Evolutionary conservation across 345 rosid genomes (phyloP).

Genomic region (Hypericum androsaemum): DNA sequence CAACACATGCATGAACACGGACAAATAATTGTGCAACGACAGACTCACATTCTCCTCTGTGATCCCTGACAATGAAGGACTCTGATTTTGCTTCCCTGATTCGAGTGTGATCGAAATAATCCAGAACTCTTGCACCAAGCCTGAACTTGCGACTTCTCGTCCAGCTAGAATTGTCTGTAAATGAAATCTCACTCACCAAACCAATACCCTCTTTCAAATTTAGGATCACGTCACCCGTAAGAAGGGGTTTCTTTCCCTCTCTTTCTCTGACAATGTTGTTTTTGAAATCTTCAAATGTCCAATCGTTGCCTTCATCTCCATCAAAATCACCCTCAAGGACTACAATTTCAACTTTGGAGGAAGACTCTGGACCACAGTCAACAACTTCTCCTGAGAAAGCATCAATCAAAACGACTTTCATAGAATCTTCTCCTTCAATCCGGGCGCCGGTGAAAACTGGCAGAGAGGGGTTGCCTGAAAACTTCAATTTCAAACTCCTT

Average conservation of each 20-base stretch:
- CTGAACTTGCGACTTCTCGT: conserved; percentile 96
- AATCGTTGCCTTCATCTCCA: conserved; percentile 47
- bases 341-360: conserved; percentile 70
- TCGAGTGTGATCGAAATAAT: conserved; percentile 46
- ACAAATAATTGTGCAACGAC: conserved; percentile 1
- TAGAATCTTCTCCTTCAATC: conserved; percentile 71
- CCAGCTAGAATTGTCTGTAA: conserved; percentile 99
- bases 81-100: conserved; percentile 74
- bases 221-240: conserved; percentile 60
- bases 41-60: conserved; percentile 93
- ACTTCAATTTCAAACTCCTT: conserved; percentile 61
- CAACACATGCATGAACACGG: neutral
- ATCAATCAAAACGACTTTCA: conserved; percentile 69
- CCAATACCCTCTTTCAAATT: conserved; percentile 65
- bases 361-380: conserved; percentile 53
- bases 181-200: conserved; percentile 58
- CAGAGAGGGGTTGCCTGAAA: conserved; percentile 57
- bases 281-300: conserved; percentile 73
- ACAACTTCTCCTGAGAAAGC: conserved; percentile 47
- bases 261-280: conserved; percentile 87
- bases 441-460: conserved; percentile 95
- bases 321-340: conserved; percentile 96
- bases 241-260: conserved; percentile 91
- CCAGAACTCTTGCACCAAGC: conserved; percentile 73
- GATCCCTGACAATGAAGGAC: conserved; percentile 94